Conservation (phyloP, 257 asterid species). For the Avicennia marina region DNA sequence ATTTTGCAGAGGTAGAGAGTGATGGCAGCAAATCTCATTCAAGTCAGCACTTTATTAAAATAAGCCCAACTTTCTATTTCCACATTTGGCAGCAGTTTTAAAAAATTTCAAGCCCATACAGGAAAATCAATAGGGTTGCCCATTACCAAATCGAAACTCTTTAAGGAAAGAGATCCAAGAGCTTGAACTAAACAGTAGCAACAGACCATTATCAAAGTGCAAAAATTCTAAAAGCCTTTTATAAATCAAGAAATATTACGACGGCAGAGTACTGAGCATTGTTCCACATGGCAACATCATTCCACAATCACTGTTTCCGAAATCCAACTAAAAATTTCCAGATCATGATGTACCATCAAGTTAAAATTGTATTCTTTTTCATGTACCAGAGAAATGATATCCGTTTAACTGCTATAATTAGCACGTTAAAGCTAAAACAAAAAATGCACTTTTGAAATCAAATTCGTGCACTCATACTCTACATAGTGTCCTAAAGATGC, state of each 20-base stretch:
- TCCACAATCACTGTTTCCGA: not conserved
- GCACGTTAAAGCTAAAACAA: no score
- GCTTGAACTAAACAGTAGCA: no score
- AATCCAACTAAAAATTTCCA: not conserved
- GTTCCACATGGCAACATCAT: not conserved
- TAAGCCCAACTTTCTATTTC: not conserved
- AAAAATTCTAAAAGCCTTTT: no score
- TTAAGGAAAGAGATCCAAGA: no score
- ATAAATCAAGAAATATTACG: no score
- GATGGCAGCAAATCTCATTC: not conserved
- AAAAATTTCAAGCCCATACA: not conserved
- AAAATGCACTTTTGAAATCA: no score
- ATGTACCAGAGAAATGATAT: no score
- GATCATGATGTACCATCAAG: not conserved
- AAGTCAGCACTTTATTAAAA: not conserved
- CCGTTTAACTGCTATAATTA: no score
- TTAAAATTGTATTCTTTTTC: not conserved
- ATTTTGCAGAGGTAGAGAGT: not conserved
- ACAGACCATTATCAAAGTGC: no score
- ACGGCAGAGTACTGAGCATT: no score
- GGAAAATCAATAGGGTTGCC: not conserved
- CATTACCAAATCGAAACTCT: not conserved
- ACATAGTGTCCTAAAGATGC: not conserved
- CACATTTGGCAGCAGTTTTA: no score
- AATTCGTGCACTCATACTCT: not conserved